Conservation (phyloP, 192 early-diverging fungal genomes). For the Rhizophagus clarus region DNA sequence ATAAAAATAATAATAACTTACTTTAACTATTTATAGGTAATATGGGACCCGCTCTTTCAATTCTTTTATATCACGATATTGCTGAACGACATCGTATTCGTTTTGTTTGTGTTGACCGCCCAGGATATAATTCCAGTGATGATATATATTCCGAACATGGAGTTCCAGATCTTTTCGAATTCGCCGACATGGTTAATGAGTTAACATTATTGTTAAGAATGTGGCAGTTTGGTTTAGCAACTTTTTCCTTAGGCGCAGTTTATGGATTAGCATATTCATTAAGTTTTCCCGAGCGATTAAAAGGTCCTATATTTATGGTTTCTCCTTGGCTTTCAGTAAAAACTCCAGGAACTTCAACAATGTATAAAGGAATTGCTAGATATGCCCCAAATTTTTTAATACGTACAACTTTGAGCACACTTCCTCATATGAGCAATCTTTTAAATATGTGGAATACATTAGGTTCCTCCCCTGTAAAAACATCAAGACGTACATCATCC, state of each 20-base stretch:
- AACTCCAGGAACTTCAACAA: conserved; percentile 20
- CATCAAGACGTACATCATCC: not conserved
- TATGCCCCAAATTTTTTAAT: conserved; percentile 32
- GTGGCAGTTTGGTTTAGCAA: conserved; percentile 23
- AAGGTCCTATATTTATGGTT: conserved; percentile 23
- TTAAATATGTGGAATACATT: conserved; percentile 27
- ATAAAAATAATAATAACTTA: not conserved
- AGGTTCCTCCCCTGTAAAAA: conserved; percentile 5
- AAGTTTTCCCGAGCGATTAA: conserved; percentile 23
- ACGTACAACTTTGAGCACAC: conserved; percentile 16
- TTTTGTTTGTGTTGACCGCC: conserved; percentile 23
- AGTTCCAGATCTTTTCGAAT: conserved; percentile 29
- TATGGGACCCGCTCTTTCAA: conserved; percentile 29
- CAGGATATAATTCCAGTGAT: conserved; percentile 26
- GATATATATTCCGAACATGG: conserved; percentile 19
- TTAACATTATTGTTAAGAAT: conserved; percentile 21
- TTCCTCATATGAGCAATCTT: conserved; percentile 18
- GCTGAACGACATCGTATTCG: conserved; percentile 23
- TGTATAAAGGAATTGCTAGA: conserved; percentile 14
- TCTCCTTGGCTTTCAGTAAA: conserved; percentile 29
- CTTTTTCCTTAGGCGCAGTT: conserved; percentile 31
- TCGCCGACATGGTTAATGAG: conserved; percentile 29
- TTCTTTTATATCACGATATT: conserved; percentile 25
- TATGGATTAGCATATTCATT: conserved; percentile 29
- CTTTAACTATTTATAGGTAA: conserved; percentile 13